Evolutionary conservation across 2,329 filamentous ascomycete genomes (phyloP).

Genomic region (Nemania sp.): DNA sequence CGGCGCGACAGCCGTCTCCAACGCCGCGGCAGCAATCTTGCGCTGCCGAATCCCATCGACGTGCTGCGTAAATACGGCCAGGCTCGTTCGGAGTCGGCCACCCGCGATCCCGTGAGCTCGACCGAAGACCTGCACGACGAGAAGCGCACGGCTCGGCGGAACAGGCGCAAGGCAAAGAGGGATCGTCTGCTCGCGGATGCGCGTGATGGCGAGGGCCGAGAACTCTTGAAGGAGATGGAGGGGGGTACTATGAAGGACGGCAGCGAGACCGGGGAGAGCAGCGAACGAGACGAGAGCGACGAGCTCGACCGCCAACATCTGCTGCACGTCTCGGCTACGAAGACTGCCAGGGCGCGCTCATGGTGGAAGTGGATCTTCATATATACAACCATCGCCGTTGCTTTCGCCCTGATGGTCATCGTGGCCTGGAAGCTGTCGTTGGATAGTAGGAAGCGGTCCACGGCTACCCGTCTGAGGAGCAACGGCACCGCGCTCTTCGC

Average conservation of each 20-base stretch:
- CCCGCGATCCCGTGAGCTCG: slow-evolving; percentile 49
- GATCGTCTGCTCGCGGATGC: slow-evolving; percentile 58
- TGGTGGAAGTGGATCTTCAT: slow-evolving; percentile 61
- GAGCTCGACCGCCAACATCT: slow-evolving; percentile 60
- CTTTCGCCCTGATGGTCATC: slow-evolving; percentile 60
- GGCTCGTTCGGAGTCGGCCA: slow-evolving; percentile 44
- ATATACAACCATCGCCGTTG: slow-evolving; percentile 55
- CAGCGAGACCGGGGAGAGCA: slow-evolving; percentile 65
- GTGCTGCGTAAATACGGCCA: slow-evolving; percentile 48
- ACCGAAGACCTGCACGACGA: slow-evolving; percentile 55
- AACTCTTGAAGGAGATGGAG: slow-evolving; percentile 78
- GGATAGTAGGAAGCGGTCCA: slow-evolving; percentile 46
- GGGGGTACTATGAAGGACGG: slow-evolving; percentile 73
- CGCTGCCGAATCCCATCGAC: slow-evolving; percentile 54
- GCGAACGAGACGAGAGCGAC: slow-evolving; percentile 63
- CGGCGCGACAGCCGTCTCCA: slow-evolving; percentile 52
- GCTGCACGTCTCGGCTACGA: slow-evolving; percentile 52
- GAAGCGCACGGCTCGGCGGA: slow-evolving; percentile 54
- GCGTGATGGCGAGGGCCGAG: slow-evolving; percentile 68
- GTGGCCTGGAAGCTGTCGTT: slow-evolving; percentile 63
- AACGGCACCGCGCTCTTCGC: slow-evolving; percentile 91
- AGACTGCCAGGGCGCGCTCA: slow-evolving; percentile 53
- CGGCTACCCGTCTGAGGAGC: slow-evolving; percentile 51
- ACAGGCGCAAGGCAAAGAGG: slow-evolving; percentile 58
- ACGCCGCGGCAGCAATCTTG: slow-evolving; percentile 50